Conservation (phyloP, 805 yeast genomes). For the Saccharomyces cerevisiae region DNA sequence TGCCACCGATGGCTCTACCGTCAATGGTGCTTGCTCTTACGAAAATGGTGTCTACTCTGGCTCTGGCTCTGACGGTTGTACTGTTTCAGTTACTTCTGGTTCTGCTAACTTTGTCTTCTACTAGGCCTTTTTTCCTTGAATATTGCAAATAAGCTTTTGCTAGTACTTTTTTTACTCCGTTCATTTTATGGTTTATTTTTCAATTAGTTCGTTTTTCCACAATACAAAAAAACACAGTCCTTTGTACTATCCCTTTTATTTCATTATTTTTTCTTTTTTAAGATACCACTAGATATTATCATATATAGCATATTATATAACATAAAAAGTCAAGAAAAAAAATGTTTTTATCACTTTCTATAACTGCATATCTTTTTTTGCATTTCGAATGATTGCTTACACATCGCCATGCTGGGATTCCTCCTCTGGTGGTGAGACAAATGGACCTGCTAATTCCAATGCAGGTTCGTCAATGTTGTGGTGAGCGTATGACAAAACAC, state of each 20-base stretch:
- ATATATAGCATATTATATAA: neutral
- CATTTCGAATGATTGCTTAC: neutral
- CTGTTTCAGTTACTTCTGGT: conserved; percentile 57
- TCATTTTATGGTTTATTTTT: neutral
- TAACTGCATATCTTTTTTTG: neutral
- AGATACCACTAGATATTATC: neutral
- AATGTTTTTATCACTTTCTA: conserved; percentile 2
- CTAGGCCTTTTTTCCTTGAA: conserved; percentile 13
- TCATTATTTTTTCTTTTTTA: neutral
- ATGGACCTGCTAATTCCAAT: conserved; percentile 73
- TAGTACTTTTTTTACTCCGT: neutral
- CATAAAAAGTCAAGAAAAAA: neutral
- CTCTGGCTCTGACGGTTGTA: conserved; percentile 67
- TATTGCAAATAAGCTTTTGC: neutral
- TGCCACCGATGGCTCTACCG: conserved; percentile 51
- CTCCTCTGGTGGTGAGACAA: conserved; percentile 61
- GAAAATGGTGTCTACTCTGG: conserved; percentile 69
- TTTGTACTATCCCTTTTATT: neutral
- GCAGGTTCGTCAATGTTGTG: conserved; percentile 82
- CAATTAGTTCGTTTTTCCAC: conserved; percentile 1
- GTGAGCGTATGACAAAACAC: conserved; percentile 86
- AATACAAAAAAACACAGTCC: neutral
- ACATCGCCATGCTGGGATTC: conserved; percentile 30
- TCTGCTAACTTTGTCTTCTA: conserved; percentile 54
- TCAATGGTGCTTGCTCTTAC: conserved; percentile 69